Evolutionary conservation across 2,329 filamentous ascomycete species (phyloP).

Genomic region (Metarhizium album): DNA sequence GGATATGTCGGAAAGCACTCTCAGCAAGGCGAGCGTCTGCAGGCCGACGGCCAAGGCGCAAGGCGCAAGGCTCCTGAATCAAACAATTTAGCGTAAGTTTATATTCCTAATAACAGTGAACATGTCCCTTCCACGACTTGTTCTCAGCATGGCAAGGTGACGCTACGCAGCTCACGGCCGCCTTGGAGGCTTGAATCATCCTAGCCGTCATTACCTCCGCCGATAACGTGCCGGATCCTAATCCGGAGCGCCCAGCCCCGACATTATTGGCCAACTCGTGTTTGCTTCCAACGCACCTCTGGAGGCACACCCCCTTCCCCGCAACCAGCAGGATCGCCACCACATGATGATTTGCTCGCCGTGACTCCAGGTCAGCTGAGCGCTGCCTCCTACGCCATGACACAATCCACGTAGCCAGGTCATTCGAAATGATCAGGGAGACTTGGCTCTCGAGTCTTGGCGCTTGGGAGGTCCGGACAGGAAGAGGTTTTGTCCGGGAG

Average conservation of each 20-base stretch:
- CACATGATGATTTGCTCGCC: constrained; percentile 16
- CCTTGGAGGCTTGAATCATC: neutral
- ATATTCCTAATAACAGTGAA: too few species aligned
- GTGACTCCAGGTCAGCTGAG: constrained; percentile 20
- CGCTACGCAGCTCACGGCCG: neutral
- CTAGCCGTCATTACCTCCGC: neutral
- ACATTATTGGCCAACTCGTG: constrained; percentile 4
- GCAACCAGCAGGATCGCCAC: constrained; percentile 11
- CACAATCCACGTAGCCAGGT: neutral
- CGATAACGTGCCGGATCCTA: constrained; percentile 1
- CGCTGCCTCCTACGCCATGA: constrained; percentile 18
- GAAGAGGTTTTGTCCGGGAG: neutral
- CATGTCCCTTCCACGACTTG: too few species aligned
- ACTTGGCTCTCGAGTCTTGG: neutral
- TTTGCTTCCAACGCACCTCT: neutral
- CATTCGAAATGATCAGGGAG: neutral
- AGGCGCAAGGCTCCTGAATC: constrained; percentile 3
- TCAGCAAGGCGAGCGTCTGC: neutral
- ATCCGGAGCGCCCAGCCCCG: neutral
- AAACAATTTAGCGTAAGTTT: too few species aligned
- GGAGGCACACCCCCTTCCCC: neutral
- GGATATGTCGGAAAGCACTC: neutral
- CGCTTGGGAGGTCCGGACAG: neutral
- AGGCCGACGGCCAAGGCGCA: constrained; percentile 6
- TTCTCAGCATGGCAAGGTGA: neutral